Evolutionary conservation across 331 rosid genomes (phyloP).

Genomic region (Spiraea crenata): DNA sequence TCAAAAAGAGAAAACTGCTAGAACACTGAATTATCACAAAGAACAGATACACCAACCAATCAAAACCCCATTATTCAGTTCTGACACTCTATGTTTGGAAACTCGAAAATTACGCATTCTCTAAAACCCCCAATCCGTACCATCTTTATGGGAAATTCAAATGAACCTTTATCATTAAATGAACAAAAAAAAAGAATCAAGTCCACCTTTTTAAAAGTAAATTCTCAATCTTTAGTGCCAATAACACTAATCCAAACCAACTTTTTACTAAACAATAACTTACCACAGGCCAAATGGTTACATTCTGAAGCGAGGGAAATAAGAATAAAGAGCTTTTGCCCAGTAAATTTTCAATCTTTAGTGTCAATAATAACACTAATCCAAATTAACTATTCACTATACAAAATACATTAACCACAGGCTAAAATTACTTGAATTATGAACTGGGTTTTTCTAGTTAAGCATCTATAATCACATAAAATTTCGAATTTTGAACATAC

Average conservation of each 20-base stretch:
- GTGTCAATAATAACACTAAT: neutral
- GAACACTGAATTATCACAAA: neutral
- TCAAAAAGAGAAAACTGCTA: neutral
- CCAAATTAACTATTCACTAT: neutral
- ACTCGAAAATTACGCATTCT: neutral
- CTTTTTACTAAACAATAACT: too few species aligned
- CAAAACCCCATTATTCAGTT: neutral
- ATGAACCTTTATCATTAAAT: too few species aligned
- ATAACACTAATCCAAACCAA: neutral
- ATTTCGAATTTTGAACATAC: constrained; percentile 30
- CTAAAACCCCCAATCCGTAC: too few species aligned
- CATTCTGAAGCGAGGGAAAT: neutral
- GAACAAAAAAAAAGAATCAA: too few species aligned
- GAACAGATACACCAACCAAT: neutral
- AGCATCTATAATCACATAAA: too few species aligned
- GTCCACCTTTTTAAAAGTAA: neutral
- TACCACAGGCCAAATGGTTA: too few species aligned
- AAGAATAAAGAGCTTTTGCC: neutral
- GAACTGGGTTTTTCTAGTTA: neutral
- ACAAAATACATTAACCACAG: neutral
- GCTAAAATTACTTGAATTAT: too few species aligned
- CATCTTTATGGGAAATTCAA: too few species aligned
- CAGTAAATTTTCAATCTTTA: neutral
- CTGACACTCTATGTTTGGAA: neutral
- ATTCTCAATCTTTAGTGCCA: neutral